These are phyloP conservation scores for Moesziomyces parantarcticus DNA, from an alignment of 1,284 basidiomycete genomes.

Conservation along the genomic window DNA sequence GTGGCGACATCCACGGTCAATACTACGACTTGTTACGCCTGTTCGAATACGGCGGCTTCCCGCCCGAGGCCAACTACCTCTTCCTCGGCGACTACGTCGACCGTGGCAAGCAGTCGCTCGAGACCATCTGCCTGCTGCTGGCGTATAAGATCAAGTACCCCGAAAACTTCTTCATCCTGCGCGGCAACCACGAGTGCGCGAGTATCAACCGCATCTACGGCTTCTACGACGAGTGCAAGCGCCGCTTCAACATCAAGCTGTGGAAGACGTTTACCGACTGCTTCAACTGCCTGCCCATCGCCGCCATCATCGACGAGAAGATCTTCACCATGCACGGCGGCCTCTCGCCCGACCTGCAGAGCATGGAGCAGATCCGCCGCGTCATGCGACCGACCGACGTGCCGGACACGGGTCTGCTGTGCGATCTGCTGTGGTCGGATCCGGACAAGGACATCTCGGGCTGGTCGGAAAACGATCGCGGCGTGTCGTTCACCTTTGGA, in stretches of 20 bases:
- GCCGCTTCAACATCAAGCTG: conserved; percentile 95
- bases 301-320: conserved; percentile 96
- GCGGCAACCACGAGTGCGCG: conserved; percentile 94
- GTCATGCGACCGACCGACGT: conserved; percentile 99
- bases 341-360: conserved; percentile 94
- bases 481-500: conserved; percentile 98
- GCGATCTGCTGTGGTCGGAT: conserved; percentile 98
- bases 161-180: conserved; percentile 95
- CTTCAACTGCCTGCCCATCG: conserved; percentile 94
- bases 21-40: conserved; percentile 93
- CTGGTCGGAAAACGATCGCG: conserved; percentile 99
- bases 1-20: conserved; percentile 94
- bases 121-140: conserved; percentile 86
- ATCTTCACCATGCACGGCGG: conserved; percentile 90
- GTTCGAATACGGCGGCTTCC: conserved; percentile 94
- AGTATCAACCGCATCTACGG: conserved; percentile 96
- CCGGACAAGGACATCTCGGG: conserved; percentile 99
- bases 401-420: conserved; percentile 96
- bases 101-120: conserved; percentile 91
- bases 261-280: conserved; percentile 98
- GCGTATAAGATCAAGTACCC: conserved; percentile 99
- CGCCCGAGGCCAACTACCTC: conserved; percentile 95
- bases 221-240: conserved; percentile 97
- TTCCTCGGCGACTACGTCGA: conserved; percentile 96
- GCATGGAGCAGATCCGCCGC: conserved; percentile 99